Evolutionary conservation across 805 yeast species (phyloP), one percentile per base, ranked within the genome.

Genomic region (Candida dajiaensis): DNA sequence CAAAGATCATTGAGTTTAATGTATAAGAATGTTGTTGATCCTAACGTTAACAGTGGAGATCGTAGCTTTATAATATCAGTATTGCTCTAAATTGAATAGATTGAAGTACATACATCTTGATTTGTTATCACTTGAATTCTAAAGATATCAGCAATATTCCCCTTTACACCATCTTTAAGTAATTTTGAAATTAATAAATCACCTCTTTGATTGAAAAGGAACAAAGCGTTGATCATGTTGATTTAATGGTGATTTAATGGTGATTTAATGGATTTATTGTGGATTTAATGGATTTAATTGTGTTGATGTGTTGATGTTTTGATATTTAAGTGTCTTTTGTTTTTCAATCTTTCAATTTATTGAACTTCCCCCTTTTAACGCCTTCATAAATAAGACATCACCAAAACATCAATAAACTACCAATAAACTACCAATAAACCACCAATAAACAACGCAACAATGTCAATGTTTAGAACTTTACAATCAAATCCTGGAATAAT

Each of bases 21-120:
- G 59, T 89, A 90, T 45, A 89, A 74, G 61, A 92, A 94, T 0
- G 96, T 84, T 0, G 98, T 94, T 0, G 96, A 87, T 1, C 98
- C 98, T 39, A 94, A 67, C 0, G 98, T 94, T 39, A 92, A 68
- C 1, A 85, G 73, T 0, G 94, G 92, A 0, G 88, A 77, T 51
- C 81, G 68, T n/a, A 72, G 68, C 63, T 67, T 40, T 12, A 13
- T 6, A 18, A 9, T 12, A 38, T 38, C 7, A 37, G 23, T 20
- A 9, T 18, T 2, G 5, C 6, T n/a, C n/a, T n/a, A n/a, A n/a
- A n/a, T n/a, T n/a, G n/a, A n/a, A n/a, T n/a, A n/a, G n/a, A n/a
- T n/a, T n/a, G n/a, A n/a, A n/a, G n/a, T n/a, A 51, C 69, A 49
- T 42, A 70, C 64, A 20, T 76, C 81, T 4, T 77, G 71, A 47